A percentile compares a stretch with the other conserved stretches of the same genome.
phyloP scores from a whole-genome alignment of 2,329 filamentous ascomycete species.

The Colletotrichum abscissum region DNA sequence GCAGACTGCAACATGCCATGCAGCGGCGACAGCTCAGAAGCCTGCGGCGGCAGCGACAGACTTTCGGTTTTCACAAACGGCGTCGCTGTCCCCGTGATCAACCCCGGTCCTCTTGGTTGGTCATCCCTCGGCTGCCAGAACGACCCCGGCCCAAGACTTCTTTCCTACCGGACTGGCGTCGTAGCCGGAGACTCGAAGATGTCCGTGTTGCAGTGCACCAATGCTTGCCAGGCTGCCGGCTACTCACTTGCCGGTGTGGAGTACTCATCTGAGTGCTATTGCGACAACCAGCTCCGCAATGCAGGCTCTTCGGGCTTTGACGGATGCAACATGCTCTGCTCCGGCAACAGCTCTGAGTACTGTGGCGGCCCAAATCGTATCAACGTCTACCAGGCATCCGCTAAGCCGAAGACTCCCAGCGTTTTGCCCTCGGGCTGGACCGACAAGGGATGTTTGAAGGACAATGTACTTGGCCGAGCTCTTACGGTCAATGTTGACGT shows the following conservation, averaged over 20 bases:
- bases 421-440: not conserved
- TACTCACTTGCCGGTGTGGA: slow-evolving; percentile 54
- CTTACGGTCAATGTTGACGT: not conserved
- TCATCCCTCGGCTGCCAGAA: not conserved
- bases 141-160: not conserved
- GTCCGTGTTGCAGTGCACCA: not conserved
- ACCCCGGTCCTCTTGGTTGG: not conserved
- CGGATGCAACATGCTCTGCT: slow-evolving; percentile 46
- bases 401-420: slow-evolving; percentile 10
- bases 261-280: slow-evolving; percentile 52
- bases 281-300: slow-evolving; percentile 44
- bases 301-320: slow-evolving; percentile 41
- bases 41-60: not conserved
- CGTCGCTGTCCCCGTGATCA: not conserved
- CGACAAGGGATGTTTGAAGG: not conserved
- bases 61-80: not conserved
- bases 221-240: slow-evolving; percentile 25
- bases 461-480: not conserved
- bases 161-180: not conserved
- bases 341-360: slow-evolving; percentile 44
- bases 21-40: not conserved
- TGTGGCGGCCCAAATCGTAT: slow-evolving; percentile 47
- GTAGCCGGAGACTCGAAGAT: not conserved
- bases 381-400: slow-evolving; percentile 46
- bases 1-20: slow-evolving; percentile 2